phyloP scores from a whole-genome alignment of 2,329 filamentous ascomycete species.

The Gremmenia infestans region DNA sequence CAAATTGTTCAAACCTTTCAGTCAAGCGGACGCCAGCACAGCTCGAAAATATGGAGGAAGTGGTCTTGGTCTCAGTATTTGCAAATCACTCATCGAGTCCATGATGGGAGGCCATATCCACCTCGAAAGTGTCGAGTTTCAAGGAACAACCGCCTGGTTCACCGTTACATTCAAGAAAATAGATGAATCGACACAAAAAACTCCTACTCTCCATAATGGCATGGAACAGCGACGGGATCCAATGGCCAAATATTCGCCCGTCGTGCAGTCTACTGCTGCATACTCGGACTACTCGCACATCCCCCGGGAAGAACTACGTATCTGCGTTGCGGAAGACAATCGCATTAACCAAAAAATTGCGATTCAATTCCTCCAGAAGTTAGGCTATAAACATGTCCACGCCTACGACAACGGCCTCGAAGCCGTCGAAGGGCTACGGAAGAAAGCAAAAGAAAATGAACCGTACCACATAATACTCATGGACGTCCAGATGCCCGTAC shows the following conservation, averaged over 20 bases:
- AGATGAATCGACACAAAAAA: constrained; percentile 54
- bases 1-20: constrained; percentile 88
- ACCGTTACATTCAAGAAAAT: constrained; percentile 83
- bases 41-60: constrained; percentile 89
- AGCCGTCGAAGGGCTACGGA: constrained; percentile 80
- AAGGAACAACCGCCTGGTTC: constrained; percentile 72
- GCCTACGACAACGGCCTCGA: constrained; percentile 87
- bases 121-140: constrained; percentile 69
- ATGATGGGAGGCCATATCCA: constrained; percentile 85
- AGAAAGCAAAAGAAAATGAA: constrained; percentile 62
- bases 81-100: constrained; percentile 88
- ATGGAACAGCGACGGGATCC: constrained; percentile 22
- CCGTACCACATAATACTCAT: constrained; percentile 91
- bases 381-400: constrained; percentile 77
- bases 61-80: constrained; percentile 86
- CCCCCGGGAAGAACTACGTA: constrained; percentile 70
- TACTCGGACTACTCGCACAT: constrained; percentile 67
- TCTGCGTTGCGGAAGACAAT: constrained; percentile 95
- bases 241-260: constrained; percentile 39
- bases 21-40: constrained; percentile 85
- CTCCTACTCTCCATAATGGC: constrained; percentile 36
- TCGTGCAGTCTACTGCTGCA: constrained; percentile 39
- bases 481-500: constrained; percentile 94
- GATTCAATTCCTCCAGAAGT: constrained; percentile 79
- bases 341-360: constrained; percentile 92